Base-by-base conservation (phyloP, 2,329 filamentous ascomycete species). In the Calonectria fujianensis region DNA sequence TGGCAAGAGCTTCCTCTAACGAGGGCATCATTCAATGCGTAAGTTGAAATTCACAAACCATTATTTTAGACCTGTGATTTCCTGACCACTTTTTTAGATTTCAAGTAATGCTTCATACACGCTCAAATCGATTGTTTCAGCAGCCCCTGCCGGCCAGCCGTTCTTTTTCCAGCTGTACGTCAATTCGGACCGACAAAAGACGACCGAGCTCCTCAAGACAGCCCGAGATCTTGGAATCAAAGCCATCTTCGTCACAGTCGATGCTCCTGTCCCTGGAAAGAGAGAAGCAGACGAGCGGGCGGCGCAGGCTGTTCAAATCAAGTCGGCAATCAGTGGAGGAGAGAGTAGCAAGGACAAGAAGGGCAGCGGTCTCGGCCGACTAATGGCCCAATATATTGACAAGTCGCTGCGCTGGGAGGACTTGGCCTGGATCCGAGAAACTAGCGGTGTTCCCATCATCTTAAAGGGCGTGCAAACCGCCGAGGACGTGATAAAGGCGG, bases 101-200 rank as follows among this genome's bases (percentile, higher is more conserved):
- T 89, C 88, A 1, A 89, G 87, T 74, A 90, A 90, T 69, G 88
- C 89, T 3, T 89, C 87, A 1, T 90, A 86, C 76, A 84, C 88
- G 0, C 83, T 89, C 50, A 83, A 86, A 13, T 86, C 88, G 16
- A 85, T 90, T 52, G 82, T 84, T 24, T 67, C 74, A 4, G 81
- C 82, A n/a, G 82, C 86, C 1, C 86, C 86, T 0, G 65, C 76
- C 0, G 63, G 73, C 4, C 77, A 85, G 72, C 85, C 85, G 20
- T 89, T 90, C 82, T 88, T 90, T 79, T 89, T 90, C 70, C 89
- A 91, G 75, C 81, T 91, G 3, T 90, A 90, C 76, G 88, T 90
- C 72, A 89, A 90, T 80, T 83, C 84, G 16, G 86, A 89, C 64
- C 86, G 87, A 7, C 76, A 83, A 32, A 89, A 89, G 74, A 88